Evolutionary conservation across 352 stramenopile genomes (phyloP), one percentile per base, ranked within the genome.

Genomic region (Aphanomyces euteiches): DNA sequence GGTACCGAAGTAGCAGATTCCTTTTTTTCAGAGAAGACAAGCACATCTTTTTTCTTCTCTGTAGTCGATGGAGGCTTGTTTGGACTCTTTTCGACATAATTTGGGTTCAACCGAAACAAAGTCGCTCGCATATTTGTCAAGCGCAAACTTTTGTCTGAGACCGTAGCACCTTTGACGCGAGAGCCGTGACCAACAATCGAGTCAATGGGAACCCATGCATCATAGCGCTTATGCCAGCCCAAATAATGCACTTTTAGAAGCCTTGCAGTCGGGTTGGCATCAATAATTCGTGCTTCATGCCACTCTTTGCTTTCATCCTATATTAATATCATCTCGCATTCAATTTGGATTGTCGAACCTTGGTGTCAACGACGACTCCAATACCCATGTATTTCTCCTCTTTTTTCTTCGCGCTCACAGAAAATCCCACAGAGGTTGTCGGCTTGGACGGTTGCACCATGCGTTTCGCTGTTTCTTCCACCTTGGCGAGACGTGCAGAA

Each of bases 221-320:
- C 63, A 2, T 56, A 69, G 15, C 63, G 63, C 50, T 69, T 69
- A 21, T 69, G 63, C 63, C 63, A 69, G 13, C 63, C 63, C 10
- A 19, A 36, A 36, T 56, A 69, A 69, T 69, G 63, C 38, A 69
- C 43, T 15, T 69, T 59, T n/a, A 69, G 13, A 37, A 56, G 15
- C 28, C 45, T 12, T 13, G 63, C 50, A 13, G 40, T 34, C 10
- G 21, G 8, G 34, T 69, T 56, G 1, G 59, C 63, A 21, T 69
- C 63, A 38, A 69, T 69, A 38, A 69, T 36, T 3, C 63, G 47
- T 5, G 38, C 63, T 69, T 69, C 41, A 19, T 36, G 47, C 63
- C 63, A 69, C 3, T 53, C 13, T 3, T 47, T 47, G n/a, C 41
- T 58, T 34, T 58, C 63, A 19, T 69, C 63, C 63, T 69, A 38